Evolutionary conservation across 371 early-diverging fungal genomes (phyloP), one percentile per base, ranked within the genome.

Genomic region (Conidiobolus incongruus): DNA sequence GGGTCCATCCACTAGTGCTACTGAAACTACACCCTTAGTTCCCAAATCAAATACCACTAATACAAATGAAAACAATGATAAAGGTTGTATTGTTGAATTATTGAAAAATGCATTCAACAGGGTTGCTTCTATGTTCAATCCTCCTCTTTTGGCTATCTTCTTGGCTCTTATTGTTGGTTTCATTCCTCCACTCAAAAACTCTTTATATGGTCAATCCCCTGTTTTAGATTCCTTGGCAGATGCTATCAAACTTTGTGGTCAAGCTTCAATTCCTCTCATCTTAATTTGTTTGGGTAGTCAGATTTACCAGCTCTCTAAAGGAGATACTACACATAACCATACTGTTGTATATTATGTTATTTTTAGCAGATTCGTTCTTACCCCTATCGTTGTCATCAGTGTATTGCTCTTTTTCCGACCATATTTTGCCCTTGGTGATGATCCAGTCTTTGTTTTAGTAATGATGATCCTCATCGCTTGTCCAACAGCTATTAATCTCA

Each of bases 271-370:
- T 17, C 80, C 80, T 2, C 57, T 76, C 42, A 66, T 74, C 17
- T 53, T 80, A 29, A 52, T 76, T 8, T 72, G 75, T 45, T 61
- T 80, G 0, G 80, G 80, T 12, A 67, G 77, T 13, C 77, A 80
- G 49, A 53, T 80, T 6, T 43, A 31, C 22, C 31, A 15, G 26
- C n/a, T 43, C 10, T 1, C 33, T 11, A n/a, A 43, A 13, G 40
- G 28, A 40, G 36, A 35, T 19, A 12, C 43, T 22, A 31, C 33
- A 3, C 10, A n/a, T 5, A n/a, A n/a, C n/a, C n/a, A n/a, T n/a
- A n/a, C n/a, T n/a, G n/a, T n/a, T n/a, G 30, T 43, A 10, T 19
- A 34, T 35, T 2, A 33, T 20, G 43, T 43, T 33, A 6, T 43
- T 17, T 17, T 43, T 4, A 32, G 11, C n/a, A 31, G 43, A 20